These are phyloP conservation scores for Cryptosporidium baileyi DNA, from an alignment of 169 alveolate species.

Conservation along the genomic window DNA sequence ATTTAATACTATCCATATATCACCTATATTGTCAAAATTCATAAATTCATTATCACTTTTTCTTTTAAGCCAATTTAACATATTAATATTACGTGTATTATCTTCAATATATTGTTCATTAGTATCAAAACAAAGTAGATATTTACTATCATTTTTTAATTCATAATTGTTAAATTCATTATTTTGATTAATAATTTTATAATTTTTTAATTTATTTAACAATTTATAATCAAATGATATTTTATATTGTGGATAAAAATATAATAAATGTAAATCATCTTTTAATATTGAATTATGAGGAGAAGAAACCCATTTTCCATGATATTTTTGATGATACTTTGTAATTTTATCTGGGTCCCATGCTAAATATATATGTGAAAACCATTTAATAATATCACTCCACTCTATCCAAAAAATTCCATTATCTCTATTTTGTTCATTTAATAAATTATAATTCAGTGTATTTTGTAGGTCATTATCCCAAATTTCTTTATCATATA, in stretches of 20 bases:
- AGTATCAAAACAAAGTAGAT: not conserved
- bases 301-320: conserved; percentile 77
- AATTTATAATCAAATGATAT: not conserved
- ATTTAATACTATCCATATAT: conserved; percentile 47
- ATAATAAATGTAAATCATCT: conserved; percentile 84
- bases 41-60: not conserved
- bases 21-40: not conserved
- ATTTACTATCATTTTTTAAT: not conserved
- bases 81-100: not conserved
- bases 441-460: conserved; percentile 61
- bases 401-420: conserved; percentile 90
- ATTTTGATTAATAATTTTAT: not conserved
- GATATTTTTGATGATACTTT: not conserved
- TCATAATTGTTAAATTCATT: not conserved
- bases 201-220: not conserved
- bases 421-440: conserved; percentile 72
- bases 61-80: not conserved
- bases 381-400: conserved; percentile 85
- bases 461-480: conserved; percentile 71
- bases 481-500: conserved; percentile 77
- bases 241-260: conserved; percentile 83
- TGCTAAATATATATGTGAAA: conserved; percentile 86
- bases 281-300: conserved; percentile 75
- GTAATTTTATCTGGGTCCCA: conserved; percentile 79
- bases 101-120: not conserved